Percentiles rank a stretch among this genome's conserved stretches.
Conservation (phyloP, 2,329 filamentous ascomycete genomes). For the Penicillium capsulatum region DNA sequence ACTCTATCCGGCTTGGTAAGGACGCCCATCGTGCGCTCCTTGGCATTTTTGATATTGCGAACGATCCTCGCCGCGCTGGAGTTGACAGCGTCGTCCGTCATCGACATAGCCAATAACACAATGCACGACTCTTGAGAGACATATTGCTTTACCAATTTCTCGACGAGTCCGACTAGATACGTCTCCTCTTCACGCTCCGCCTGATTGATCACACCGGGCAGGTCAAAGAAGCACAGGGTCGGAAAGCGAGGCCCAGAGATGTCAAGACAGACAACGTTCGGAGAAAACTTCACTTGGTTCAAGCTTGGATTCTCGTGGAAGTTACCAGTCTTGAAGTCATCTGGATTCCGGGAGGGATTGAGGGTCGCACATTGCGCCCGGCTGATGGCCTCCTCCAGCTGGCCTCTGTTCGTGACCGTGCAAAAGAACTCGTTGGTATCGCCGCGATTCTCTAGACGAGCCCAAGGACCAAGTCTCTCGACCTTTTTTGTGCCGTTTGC, state of each 20-base stretch:
- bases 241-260: slow-evolving; percentile 69
- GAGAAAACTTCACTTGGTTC: slow-evolving; percentile 65
- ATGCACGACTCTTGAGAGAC: slow-evolving; percentile 66
- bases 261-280: slow-evolving; percentile 73
- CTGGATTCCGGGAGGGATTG: slow-evolving; percentile 57
- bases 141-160: slow-evolving; percentile 66
- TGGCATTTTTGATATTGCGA: slow-evolving; percentile 50
- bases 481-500: slow-evolving; percentile 43
- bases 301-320: slow-evolving; percentile 34
- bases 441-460: slow-evolving; percentile 28
- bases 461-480: slow-evolving; percentile 62
- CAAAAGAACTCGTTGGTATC: slow-evolving; percentile 61
- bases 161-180: slow-evolving; percentile 67
- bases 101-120: slow-evolving; percentile 70
- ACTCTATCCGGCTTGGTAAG: slow-evolving; percentile 81
- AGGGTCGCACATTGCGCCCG: slow-evolving; percentile 75
- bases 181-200: slow-evolving; percentile 60
- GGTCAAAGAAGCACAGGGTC: slow-evolving; percentile 75
- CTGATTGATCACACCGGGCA: slow-evolving; percentile 76
- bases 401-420: slow-evolving; percentile 55
- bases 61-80: slow-evolving; percentile 67
- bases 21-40: slow-evolving; percentile 64
- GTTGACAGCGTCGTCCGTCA: slow-evolving; percentile 74
- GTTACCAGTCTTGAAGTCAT: slow-evolving; percentile 52
- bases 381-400: slow-evolving; percentile 64